Conservation (phyloP, 2,329 filamentous ascomycete species). For the Xylaria polymorpha region DNA sequence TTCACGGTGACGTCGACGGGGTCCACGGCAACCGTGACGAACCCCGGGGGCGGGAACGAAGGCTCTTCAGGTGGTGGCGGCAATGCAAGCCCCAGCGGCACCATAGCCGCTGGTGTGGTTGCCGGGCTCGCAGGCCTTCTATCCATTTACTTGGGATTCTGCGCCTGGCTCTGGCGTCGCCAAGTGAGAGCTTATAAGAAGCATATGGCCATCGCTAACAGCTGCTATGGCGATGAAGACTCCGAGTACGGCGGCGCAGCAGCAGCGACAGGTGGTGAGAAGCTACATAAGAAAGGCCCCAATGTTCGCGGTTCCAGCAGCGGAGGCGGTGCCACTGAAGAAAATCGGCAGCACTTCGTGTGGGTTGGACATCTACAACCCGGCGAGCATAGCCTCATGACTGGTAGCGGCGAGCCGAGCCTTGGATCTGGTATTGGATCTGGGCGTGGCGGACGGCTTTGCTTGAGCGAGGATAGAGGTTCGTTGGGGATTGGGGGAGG, state of each 20-base stretch:
- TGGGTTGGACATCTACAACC: slow-evolving; percentile 47
- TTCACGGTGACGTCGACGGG: slow-evolving; percentile 69
- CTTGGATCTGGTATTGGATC: slow-evolving; percentile 42
- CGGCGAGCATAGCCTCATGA: slow-evolving; percentile 41
- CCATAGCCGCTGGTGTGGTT: slow-evolving; percentile 64
- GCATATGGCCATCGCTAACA: slow-evolving; percentile 74
- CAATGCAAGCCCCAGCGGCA: slow-evolving; percentile 44
- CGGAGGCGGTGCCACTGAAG: slow-evolving; percentile 14
- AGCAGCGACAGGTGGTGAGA: slow-evolving; percentile 39
- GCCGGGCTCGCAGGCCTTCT: slow-evolving; percentile 73
- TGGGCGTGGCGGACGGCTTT: slow-evolving; percentile 26
- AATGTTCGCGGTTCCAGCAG: slow-evolving; percentile 28
- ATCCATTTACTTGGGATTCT: slow-evolving; percentile 75
- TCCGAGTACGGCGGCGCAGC: slow-evolving; percentile 18
- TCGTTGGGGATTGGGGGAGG: slow-evolving; percentile 38
- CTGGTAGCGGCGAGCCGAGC: slow-evolving; percentile 41
- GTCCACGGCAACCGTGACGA: slow-evolving; percentile 70
- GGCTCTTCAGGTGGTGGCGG: slow-evolving; percentile 46
- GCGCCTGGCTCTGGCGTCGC: slow-evolving; percentile 77
- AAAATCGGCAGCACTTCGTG: slow-evolving; percentile 42
- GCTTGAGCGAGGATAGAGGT: slow-evolving; percentile 47
- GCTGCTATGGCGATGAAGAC: slow-evolving; percentile 53
- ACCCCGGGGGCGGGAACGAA: slow-evolving; percentile 51
- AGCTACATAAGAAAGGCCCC: slow-evolving; percentile 43
- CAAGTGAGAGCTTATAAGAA: slow-evolving; percentile 76